A percentile compares a stretch with the other conserved stretches of the same genome.
Conservation (phyloP, 2,329 filamentous ascomycete genomes). For the Trichophaea hybrida region DNA sequence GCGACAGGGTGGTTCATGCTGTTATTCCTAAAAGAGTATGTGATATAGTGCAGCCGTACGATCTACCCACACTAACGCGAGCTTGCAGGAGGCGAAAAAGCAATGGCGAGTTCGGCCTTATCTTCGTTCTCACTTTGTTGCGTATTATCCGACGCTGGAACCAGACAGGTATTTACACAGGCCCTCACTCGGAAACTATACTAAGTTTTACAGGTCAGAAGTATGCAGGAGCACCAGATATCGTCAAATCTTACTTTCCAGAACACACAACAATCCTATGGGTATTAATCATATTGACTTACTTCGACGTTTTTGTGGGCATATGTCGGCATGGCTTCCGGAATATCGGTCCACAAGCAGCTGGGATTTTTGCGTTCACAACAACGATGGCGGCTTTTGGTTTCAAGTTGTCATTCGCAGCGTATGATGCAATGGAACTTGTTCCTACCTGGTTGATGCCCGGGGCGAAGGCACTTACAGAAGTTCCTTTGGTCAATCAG, state of each 20-base stretch:
- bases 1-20: slow-evolving; percentile 53
- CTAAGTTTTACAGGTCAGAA: slow-evolving; percentile 53
- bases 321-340: slow-evolving; percentile 37
- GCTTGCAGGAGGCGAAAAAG: slow-evolving; percentile 21
- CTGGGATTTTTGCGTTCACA: slow-evolving; percentile 33
- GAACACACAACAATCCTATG: slow-evolving; percentile 56
- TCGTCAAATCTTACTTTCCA: slow-evolving; percentile 57
- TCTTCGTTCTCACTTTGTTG: slow-evolving; percentile 45
- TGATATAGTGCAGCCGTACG: background rate
- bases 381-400: slow-evolving; percentile 46
- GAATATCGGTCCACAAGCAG: slow-evolving; percentile 33
- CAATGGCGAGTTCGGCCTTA: slow-evolving; percentile 14
- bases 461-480: slow-evolving; percentile 6
- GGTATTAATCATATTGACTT: slow-evolving; percentile 54
- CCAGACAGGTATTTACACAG: slow-evolving; percentile 44
- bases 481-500: slow-evolving; percentile 15
- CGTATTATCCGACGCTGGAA: slow-evolving; percentile 73
- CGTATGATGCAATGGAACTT: slow-evolving; percentile 75
- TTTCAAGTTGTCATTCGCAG: slow-evolving; percentile 84
- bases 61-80: background rate
- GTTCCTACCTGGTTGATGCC: slow-evolving; percentile 31
- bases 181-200: background rate
- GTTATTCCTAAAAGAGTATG: slow-evolving; percentile 37
- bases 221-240: slow-evolving; percentile 77
- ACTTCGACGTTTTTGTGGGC: slow-evolving; percentile 43